phyloP scores from a whole-genome alignment of 371 early-diverging fungal genomes.

The Mortierella sp. region DNA sequence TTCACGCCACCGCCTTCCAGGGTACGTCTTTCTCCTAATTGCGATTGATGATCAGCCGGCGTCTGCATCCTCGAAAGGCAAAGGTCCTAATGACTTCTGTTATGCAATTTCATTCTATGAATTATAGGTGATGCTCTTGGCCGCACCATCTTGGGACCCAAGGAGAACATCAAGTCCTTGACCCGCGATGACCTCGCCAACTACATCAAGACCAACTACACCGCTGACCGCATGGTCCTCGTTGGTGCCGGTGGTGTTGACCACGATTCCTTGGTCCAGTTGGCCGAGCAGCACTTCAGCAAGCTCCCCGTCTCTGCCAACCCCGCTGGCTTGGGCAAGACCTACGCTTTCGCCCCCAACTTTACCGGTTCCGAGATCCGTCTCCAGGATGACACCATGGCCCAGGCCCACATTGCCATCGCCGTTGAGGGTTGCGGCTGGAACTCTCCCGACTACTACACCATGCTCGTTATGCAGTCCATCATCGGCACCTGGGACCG shows the following conservation, averaged over 20 bases:
- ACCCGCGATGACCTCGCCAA: conserved; percentile 84
- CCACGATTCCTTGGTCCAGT: conserved; percentile 92
- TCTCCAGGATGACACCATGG: conserved; percentile 85
- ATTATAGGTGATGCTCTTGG: conserved; percentile 82
- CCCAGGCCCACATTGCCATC: conserved; percentile 95
- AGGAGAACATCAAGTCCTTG: conserved; percentile 91
- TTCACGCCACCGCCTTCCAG: conserved; percentile 97
- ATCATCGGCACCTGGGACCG: conserved; percentile 98
- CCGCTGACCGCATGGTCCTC: conserved; percentile 97
- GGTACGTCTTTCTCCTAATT: conserved; percentile 51
- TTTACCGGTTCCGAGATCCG: conserved; percentile 94
- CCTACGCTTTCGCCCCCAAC: conserved; percentile 71
- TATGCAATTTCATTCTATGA: not conserved
- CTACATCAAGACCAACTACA: conserved; percentile 94
- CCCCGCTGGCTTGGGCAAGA: conserved; percentile 63
- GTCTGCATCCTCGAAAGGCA: too few relatives aligned
- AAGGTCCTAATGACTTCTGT: too few relatives aligned
- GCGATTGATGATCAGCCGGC: too few relatives aligned
- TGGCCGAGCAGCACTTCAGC: conserved; percentile 94
- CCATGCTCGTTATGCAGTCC: conserved; percentile 93
- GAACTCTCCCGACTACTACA: conserved; percentile 96
- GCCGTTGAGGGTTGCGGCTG: conserved; percentile 97
- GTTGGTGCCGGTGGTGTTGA: conserved; percentile 95
- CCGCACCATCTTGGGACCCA: conserved; percentile 94
- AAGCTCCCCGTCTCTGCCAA: conserved; percentile 67